A percentile compares a stretch with the other conserved stretches of the same genome.
Conservation (phyloP, 176 grass and related monocot genomes). For the Aegilops speltoides region DNA sequence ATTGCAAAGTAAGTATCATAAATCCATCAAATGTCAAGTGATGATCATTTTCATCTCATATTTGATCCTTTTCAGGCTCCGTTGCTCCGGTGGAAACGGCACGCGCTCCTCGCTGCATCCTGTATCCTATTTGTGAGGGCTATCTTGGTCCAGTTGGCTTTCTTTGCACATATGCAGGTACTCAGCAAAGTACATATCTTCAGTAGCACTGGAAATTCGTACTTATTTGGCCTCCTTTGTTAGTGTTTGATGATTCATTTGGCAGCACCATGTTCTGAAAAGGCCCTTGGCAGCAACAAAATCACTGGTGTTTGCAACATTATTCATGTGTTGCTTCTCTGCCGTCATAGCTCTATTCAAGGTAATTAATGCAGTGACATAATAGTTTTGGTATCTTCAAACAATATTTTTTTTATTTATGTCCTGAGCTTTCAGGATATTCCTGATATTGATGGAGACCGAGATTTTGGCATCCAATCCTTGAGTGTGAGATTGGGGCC, state of each 20-base stretch:
- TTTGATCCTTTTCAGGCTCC: slow-evolving; percentile 47
- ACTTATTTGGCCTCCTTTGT: background rate
- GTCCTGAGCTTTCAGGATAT: slow-evolving; percentile 58
- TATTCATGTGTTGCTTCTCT: slow-evolving; percentile 91
- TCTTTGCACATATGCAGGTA: slow-evolving; percentile 96
- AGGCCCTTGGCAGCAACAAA: slow-evolving; percentile 58
- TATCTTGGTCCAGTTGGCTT: slow-evolving; percentile 72
- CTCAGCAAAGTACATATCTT: slow-evolving; percentile 4
- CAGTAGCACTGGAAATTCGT: background rate
- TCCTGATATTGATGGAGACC: slow-evolving; percentile 80
- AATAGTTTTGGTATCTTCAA: background rate
- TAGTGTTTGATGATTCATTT: slow-evolving; percentile 31
- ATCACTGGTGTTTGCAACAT: slow-evolving; percentile 66
- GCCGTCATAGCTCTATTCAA: slow-evolving; percentile 90
- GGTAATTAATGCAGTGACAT: slow-evolving; percentile 46
- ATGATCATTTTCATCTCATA: background rate
- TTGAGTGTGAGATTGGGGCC: slow-evolving; percentile 68
- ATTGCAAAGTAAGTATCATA: background rate
- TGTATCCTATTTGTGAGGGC: slow-evolving; percentile 83
- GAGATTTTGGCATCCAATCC: slow-evolving; percentile 74
- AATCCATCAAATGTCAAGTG: background rate
- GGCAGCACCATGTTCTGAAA: slow-evolving; percentile 76
- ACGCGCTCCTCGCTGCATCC: slow-evolving; percentile 69
- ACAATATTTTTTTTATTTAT: background rate
- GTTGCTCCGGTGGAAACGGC: slow-evolving; percentile 70